A percentile compares a stretch with the other conserved stretches of the same genome.
phyloP scores from a whole-genome alignment of 495 filamentous ascomycete species.

The Thozetella sp. region DNA sequence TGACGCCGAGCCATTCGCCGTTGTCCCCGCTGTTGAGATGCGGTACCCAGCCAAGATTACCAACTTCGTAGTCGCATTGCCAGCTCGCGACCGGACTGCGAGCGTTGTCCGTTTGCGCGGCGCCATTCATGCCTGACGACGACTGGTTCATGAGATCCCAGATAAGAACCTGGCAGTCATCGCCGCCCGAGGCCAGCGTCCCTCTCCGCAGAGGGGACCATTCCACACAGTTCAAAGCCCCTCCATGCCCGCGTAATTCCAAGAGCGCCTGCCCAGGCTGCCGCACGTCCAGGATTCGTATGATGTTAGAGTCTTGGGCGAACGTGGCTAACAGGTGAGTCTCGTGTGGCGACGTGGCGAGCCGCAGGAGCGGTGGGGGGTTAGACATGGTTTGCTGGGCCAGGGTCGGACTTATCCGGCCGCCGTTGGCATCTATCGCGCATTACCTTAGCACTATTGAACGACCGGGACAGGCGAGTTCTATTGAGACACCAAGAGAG shows the following conservation, averaged over 20 bases:
- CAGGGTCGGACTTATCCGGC: slow-evolving; percentile 62
- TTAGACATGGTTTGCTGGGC: slow-evolving; percentile 76
- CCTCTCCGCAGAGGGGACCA: slow-evolving; percentile 90
- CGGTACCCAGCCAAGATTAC: slow-evolving; percentile 93
- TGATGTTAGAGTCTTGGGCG: slow-evolving; percentile 87
- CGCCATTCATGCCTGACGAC: slow-evolving; percentile 52
- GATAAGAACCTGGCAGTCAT: slow-evolving; percentile 86
- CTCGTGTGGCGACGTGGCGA: slow-evolving; percentile 95
- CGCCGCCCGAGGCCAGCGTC: slow-evolving; percentile 86
- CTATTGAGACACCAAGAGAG: too few species aligned
- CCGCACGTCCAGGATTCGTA: slow-evolving; percentile 94
- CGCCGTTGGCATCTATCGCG: slow-evolving; percentile 40
- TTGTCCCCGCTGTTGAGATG: slow-evolving; percentile 71
- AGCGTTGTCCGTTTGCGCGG: slow-evolving; percentile 53
- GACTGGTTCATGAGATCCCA: slow-evolving; percentile 86
- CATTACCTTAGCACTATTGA: slow-evolving; percentile 15
- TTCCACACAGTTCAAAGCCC: slow-evolving; percentile 87
- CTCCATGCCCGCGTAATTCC: slow-evolving; percentile 89
- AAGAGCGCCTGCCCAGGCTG: slow-evolving; percentile 95
- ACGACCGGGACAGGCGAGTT: background rate
- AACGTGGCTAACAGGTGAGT: slow-evolving; percentile 95
- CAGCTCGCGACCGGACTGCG: slow-evolving; percentile 80
- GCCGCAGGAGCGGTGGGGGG: slow-evolving; percentile 81
- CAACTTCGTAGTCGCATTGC: slow-evolving; percentile 96
- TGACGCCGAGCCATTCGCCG: slow-evolving; percentile 93